Conservation (phyloP, 805 yeast species). For the Candida glaebosa region DNA sequence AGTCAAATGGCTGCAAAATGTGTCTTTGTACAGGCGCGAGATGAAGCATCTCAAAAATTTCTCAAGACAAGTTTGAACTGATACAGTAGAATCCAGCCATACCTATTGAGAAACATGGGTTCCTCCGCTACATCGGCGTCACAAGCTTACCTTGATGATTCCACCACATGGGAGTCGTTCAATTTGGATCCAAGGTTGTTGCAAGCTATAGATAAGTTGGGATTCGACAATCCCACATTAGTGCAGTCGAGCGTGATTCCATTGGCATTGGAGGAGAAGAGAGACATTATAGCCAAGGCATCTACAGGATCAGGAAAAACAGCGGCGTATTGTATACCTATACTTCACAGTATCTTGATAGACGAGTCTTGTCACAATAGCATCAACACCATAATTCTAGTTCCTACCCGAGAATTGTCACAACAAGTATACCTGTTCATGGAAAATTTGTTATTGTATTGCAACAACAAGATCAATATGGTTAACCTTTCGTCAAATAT, state of each 20-base stretch:
- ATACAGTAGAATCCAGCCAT: background rate
- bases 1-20: slow-evolving; percentile 1
- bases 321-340: slow-evolving; percentile 84
- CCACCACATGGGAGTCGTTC: slow-evolving; percentile 68
- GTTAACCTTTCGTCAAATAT: slow-evolving; percentile 67
- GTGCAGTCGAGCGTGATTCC: slow-evolving; percentile 93
- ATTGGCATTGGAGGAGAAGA: slow-evolving; percentile 81
- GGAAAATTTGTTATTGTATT: slow-evolving; percentile 63
- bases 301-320: slow-evolving; percentile 97
- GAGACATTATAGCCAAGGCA: slow-evolving; percentile 91
- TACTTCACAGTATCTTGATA: slow-evolving; percentile 69
- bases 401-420: slow-evolving; percentile 91
- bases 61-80: background rate
- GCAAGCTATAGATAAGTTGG: slow-evolving; percentile 79
- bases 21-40: background rate
- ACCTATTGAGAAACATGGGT: slow-evolving; percentile 1
- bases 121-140: slow-evolving; percentile 45
- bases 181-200: slow-evolving; percentile 76
- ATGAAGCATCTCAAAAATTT: slow-evolving; percentile 2
- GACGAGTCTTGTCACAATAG: slow-evolving; percentile 25
- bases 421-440: slow-evolving; percentile 76
- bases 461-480: slow-evolving; percentile 60
- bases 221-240: slow-evolving; percentile 82
- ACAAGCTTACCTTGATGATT: slow-evolving; percentile 68
- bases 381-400: slow-evolving; percentile 67